Evolutionary conservation across 2,329 filamentous ascomycete species (phyloP).

Genomic region (Chaetomiaceae sp.): DNA sequence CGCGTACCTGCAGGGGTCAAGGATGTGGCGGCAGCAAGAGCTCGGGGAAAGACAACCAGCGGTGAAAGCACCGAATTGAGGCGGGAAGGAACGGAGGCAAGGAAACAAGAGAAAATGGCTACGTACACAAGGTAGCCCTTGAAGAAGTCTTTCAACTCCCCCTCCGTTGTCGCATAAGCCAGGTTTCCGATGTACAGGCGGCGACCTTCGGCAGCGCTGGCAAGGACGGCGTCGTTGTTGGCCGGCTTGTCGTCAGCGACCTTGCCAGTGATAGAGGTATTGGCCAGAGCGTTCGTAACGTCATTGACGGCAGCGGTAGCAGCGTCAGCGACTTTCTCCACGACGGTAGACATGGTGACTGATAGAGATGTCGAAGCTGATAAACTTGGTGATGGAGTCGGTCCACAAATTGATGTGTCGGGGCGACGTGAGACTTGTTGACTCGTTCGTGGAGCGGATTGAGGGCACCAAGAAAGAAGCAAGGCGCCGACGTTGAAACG

Average conservation of each 20-base stretch:
- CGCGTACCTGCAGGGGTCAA: not conserved
- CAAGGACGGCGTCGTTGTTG: conserved; percentile 85
- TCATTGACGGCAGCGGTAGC: conserved; percentile 67
- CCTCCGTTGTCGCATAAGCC: conserved; percentile 99
- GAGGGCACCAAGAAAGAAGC: conserved; percentile 22
- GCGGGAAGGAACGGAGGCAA: not conserved
- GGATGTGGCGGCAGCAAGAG: not conserved
- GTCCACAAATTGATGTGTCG: conserved; percentile 31
- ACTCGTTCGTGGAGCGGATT: conserved; percentile 29
- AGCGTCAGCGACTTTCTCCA: conserved; percentile 62
- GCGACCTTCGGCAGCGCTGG: conserved; percentile 97
- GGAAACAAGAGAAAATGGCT: conserved; percentile 42
- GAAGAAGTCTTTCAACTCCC: conserved; percentile 99
- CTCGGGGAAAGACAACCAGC: not conserved
- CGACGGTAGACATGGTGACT: conserved; percentile 78
- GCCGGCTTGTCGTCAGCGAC: conserved; percentile 53
- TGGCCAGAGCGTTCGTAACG: conserved; percentile 69
- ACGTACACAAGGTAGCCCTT: conserved; percentile 99
- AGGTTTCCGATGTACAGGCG: conserved; percentile 99
- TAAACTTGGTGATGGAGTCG: conserved; percentile 30
- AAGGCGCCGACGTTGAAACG: conserved; percentile 26
- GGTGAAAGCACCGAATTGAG: conserved; percentile 6
- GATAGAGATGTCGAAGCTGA: conserved; percentile 33
- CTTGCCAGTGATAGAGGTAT: conserved; percentile 62
- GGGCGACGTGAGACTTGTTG: conserved; percentile 41